Evolutionary conservation across 768 basidiomycete genomes (phyloP).

Genomic region (Coprinellus aureogranulatus): DNA sequence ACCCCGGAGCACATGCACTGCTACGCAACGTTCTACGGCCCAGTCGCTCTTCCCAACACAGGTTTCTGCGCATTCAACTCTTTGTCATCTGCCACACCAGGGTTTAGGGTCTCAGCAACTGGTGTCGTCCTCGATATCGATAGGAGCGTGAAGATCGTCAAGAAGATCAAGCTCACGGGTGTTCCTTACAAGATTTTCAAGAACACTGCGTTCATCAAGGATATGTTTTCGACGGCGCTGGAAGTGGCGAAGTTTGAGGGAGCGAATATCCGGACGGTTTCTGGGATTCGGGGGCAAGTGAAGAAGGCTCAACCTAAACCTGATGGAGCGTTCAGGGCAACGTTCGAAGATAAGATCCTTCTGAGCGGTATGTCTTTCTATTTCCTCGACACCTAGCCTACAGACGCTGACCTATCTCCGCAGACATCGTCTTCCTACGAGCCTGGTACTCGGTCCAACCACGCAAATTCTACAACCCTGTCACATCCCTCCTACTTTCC

Average conservation of each 20-base stretch:
- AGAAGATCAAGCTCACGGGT: conserved; percentile 96
- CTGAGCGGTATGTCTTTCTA: conserved; percentile 76
- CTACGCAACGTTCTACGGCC: conserved; percentile 96
- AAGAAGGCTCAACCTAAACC: conserved; percentile 96
- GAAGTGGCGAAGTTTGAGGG: conserved; percentile 99
- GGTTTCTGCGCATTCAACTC: conserved; percentile 98
- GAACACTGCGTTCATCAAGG: conserved; percentile 96
- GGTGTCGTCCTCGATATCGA: conserved; percentile 95
- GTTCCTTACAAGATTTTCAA: conserved; percentile 97
- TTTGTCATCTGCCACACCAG: conserved; percentile 58
- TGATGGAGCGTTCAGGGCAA: conserved; percentile 92
- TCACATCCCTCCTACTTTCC: conserved; percentile 83
- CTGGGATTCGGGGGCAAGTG: conserved; percentile 93
- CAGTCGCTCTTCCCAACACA: conserved; percentile 87
- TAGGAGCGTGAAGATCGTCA: conserved; percentile 90
- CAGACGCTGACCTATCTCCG: conserved; percentile 2
- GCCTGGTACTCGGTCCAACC: conserved; percentile 98
- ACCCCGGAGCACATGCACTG: conserved; percentile 99
- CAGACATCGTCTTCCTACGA: conserved; percentile 92
- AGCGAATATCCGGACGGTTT: conserved; percentile 95
- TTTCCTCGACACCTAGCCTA: conserved; percentile 2
- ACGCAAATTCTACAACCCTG: conserved; percentile 93
- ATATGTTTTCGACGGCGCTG: conserved; percentile 91
- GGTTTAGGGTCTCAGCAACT: conserved; percentile 88
- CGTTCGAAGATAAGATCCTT: conserved; percentile 96